Base-by-base conservation (phyloP, 192 early-diverging fungal genomes). In the Gonapodya prolifera region DNA sequence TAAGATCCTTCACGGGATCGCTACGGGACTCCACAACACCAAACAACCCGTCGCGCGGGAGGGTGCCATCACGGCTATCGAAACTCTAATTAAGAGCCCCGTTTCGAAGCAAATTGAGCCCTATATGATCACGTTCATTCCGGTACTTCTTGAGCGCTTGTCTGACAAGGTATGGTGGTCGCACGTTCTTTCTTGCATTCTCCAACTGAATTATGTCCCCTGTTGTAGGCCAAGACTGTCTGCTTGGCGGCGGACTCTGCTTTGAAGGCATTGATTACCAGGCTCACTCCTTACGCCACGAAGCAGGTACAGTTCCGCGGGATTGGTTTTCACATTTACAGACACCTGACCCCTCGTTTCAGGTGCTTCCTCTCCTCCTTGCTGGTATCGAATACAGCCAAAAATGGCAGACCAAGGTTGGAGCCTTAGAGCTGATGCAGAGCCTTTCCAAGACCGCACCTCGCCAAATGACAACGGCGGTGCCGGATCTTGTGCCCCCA, bases 371-470 rank as follows among this genome's bases (percentile, higher is more conserved):
- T 34, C 81, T 88, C 78, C 83, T 92, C 75, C 80, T 89, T 77
- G 86, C 85, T 69, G 88, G 87, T 75, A 86, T 93, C 79, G 85
- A 88, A 76, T 92, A 92, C 83, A 89, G 91, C 77, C 86, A 90
- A 80, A 94, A 91, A 83, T 89, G 90, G 88, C 88, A 91, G 77
- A 90, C 91, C 79, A 91, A 92, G 87, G 80, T 82, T 28, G 82
- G 83, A 78, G 79, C 85, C 70, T 76, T 87, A 79, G 78, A 80
- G 69, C 79, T 87, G 35, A 69, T 87, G 33, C 83, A 80, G 61
- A 75, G 80, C 28, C 81, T 89, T 69, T 82, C 84, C 78, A 76
- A 79, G 77, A 73, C 80, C 36, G 82, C 86, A 77, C 84, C 84
- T 74, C 82, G 80, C 74, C 81, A 88, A 75, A 82, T 87, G 79